A percentile compares a stretch with the other conserved stretches of the same genome.
phyloP scores from a whole-genome alignment of 257 asterid species.

The Gentiana dahurica region DNA sequence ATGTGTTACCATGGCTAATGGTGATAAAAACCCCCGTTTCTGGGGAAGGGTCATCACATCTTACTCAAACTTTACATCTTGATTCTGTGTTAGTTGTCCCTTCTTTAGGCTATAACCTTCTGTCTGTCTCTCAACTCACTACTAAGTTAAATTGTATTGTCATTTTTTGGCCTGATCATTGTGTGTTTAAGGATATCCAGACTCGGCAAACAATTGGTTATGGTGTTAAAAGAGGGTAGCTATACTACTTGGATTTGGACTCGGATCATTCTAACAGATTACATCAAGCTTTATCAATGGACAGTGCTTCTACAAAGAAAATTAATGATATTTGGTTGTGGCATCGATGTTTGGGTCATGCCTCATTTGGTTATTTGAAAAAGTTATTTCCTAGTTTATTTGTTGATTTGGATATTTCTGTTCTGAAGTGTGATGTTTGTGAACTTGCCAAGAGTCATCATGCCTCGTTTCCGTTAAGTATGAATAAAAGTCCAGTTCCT shows the following conservation, averaged over 20 bases:
- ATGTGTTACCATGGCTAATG: too few species aligned
- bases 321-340: conserved; percentile 1
- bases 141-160: conserved; percentile 3
- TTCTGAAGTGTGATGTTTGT: background rate
- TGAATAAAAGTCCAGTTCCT: conserved; percentile 4
- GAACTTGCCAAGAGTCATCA: conserved; percentile 2
- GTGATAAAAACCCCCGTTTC: too few species aligned
- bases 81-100: background rate
- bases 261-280: background rate
- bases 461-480: background rate
- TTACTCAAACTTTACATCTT: background rate
- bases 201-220: conserved; percentile 7
- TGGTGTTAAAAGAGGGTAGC: background rate
- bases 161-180: conserved; percentile 10
- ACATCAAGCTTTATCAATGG: background rate
- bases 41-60: too few species aligned
- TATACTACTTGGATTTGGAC: conserved; percentile 3
- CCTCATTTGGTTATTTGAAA: conserved; percentile 7
- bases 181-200: conserved; percentile 13
- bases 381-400: background rate
- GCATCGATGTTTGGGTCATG: conserved; percentile 10
- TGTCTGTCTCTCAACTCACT: background rate
- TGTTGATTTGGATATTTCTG: background rate
- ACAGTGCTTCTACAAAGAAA: background rate
- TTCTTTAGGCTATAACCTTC: background rate